phyloP scores from a whole-genome alignment of 1,139 yeast species.

The Yamadazyma pseudoaaseri region DNA sequence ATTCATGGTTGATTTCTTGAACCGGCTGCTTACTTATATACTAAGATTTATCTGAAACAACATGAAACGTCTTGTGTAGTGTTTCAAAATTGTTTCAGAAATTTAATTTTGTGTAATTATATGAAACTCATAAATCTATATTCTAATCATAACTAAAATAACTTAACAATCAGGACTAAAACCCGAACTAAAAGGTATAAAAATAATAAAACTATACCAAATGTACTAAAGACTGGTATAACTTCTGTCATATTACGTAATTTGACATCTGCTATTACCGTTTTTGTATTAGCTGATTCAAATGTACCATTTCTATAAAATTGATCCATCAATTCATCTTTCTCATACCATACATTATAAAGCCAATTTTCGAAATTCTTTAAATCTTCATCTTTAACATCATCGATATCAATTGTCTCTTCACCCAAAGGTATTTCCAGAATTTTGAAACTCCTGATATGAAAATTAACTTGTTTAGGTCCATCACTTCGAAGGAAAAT shows the following conservation, averaged over 20 bases:
- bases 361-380: constrained; percentile 72
- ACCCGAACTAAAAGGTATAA: neutral
- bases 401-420: constrained; percentile 43
- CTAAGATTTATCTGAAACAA: neutral
- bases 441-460: constrained; percentile 58
- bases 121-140: too few species aligned
- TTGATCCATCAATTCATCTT: constrained; percentile 64
- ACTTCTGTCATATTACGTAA: constrained; percentile 23
- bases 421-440: constrained; percentile 67
- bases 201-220: constrained; percentile 1
- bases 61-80: too few species aligned
- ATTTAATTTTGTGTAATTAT: neutral
- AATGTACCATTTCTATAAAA: constrained; percentile 63
- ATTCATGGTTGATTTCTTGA: constrained; percentile 4
- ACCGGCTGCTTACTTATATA: neutral
- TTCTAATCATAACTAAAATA: too few species aligned
- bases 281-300: constrained; percentile 20
- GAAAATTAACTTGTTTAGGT: constrained; percentile 64
- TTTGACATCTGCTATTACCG: constrained; percentile 31
- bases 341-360: constrained; percentile 69
- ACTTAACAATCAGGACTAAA: neutral
- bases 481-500: constrained; percentile 70
- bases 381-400: constrained; percentile 42
- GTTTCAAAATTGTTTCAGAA: constrained; percentile 3
- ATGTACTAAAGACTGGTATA: constrained; percentile 16